Percentiles rank a stretch among this genome's conserved stretches.
These are phyloP conservation scores for Coemansia sp. DNA, from an alignment of 192 early-diverging fungal genomes.

Conservation along the genomic window DNA sequence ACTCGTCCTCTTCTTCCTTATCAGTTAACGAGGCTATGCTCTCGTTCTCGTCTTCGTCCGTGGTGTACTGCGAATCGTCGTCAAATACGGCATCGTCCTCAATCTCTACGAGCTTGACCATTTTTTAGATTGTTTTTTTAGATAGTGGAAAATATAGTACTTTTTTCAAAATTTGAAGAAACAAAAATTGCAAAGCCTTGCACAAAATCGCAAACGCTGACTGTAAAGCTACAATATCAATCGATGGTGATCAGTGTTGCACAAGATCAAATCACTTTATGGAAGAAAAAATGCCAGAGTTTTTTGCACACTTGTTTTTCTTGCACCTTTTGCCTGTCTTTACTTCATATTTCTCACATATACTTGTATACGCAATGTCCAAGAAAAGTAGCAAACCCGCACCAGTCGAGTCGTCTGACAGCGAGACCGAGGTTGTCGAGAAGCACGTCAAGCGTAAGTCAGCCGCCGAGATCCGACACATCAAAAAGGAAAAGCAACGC, in stretches of 20 bases:
- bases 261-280: background rate
- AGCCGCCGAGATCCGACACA: conserved; percentile 37
- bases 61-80: conserved; percentile 54
- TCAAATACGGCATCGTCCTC: conserved; percentile 45
- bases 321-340: background rate
- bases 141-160: background rate
- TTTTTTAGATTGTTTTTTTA: conserved; percentile 11
- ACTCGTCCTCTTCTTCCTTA: conserved; percentile 49
- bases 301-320: background rate
- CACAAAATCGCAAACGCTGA: background rate
- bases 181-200: background rate
- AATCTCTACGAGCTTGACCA: conserved; percentile 54
- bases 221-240: background rate
- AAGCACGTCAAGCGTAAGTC: conserved; percentile 41
- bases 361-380: conserved; percentile 1
- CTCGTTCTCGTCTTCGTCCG: conserved; percentile 24
- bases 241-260: background rate
- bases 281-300: background rate
- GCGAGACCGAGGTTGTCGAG: background rate
- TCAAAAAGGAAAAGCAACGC: conserved; percentile 31
- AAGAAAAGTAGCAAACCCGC: conserved; percentile 6
- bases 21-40: conserved; percentile 16
- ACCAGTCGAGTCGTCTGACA: conserved; percentile 10
- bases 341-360: background rate
- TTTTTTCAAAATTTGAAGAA: background rate